Percentiles rank a stretch among this genome's conserved stretches.
Conservation (phyloP, 208 protist species). For the Trichomonas vaginalis region DNA sequence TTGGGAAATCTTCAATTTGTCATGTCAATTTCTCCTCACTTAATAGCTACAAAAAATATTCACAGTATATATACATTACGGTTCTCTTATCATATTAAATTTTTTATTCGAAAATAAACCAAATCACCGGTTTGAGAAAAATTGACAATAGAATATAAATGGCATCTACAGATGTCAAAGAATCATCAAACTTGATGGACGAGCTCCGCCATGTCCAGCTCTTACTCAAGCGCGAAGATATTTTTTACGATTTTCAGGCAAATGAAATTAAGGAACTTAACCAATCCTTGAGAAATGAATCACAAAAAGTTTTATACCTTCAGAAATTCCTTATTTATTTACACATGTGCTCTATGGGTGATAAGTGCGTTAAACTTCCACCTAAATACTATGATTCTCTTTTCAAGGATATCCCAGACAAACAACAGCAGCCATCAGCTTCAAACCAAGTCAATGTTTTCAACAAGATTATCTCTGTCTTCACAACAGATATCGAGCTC, state of each 20-base stretch:
- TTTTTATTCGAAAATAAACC: too few relatives aligned
- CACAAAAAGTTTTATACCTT: constrained; percentile 6
- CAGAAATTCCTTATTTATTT: background rate
- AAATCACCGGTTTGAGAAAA: too few relatives aligned
- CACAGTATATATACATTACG: too few relatives aligned
- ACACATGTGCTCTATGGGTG: background rate
- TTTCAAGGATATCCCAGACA: background rate
- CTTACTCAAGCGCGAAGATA: background rate
- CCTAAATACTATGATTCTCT: background rate
- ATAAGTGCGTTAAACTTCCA: background rate
- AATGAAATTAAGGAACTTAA: constrained; percentile 8
- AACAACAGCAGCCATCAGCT: background rate
- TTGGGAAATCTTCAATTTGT: too few relatives aligned
- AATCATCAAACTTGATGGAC: background rate
- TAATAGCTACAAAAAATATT: too few relatives aligned
- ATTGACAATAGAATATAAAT: too few relatives aligned
- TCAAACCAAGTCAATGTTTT: background rate
- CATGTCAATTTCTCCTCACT: too few relatives aligned
- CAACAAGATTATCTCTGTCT: background rate
- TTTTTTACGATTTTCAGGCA: background rate
- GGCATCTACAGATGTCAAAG: background rate
- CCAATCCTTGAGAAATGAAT: background rate
- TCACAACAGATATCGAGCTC: background rate
- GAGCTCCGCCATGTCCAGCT: background rate
- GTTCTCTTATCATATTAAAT: too few relatives aligned